Evolutionary conservation across 164 flowering plant genomes (phyloP), one percentile per base, ranked within the genome.

Genomic region (Stephania japonica): DNA sequence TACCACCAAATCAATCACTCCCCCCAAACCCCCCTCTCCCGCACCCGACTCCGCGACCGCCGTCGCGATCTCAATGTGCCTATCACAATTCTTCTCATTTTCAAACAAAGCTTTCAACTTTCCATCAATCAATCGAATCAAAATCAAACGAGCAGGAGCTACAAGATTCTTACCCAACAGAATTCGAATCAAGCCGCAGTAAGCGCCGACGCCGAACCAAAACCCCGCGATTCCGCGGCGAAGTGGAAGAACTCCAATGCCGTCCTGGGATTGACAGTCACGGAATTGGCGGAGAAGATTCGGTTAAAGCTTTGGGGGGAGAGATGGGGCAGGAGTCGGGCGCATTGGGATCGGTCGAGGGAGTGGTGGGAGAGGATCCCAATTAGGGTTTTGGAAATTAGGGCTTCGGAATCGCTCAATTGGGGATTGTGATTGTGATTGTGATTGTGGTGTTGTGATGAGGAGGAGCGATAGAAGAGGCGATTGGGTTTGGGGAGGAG

Each of bases 81-180:
- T 88, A 32, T 32, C 38, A 65, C 75, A 70, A 21, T n/a, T 9
- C 23, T n/a, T 59, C n/a, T 59, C 64, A 72, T 73, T 70, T 19
- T 74, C 72, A 74, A 78, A 79, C 53, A 66, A 70, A 71, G 76
- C 82, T 0, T 87, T 79, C 43, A 87, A n/a, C 67, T 88, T 88
- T 64, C 77, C 74, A 84, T 88, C 91, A 38, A 91, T 87, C 76
- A 93, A 78, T n/a, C 86, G 87, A 27, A 86, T 87, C 75, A 93
- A 79, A 42, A 91, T 77, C 79, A 84, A 76, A 32, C 93, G 80
- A 16, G 97, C 93, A 61, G 91, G 84, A 0, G 76, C 64, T 19
- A 69, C 68, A 27, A 82, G 80, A 75, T 81, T 78, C 16, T 84
- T 78, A 38, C 1, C 23, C 64, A 88, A 42, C 49, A 91, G 87